phyloP scores from a whole-genome alignment of 257 asterid species.

The Parsonsia alboflavescens region DNA sequence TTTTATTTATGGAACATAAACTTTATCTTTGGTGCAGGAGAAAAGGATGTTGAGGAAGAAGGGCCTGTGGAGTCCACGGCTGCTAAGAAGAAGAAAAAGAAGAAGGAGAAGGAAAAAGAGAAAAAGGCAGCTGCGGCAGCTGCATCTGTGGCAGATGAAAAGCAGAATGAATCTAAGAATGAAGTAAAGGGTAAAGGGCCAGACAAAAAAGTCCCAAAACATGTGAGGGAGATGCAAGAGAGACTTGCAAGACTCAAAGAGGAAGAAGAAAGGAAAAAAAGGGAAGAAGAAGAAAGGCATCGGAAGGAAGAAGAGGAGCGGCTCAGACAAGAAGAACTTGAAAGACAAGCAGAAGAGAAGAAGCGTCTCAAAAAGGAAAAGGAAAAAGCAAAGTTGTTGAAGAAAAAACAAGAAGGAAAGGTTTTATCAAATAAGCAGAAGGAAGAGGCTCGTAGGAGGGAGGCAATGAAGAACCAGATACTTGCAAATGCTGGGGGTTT shows the following conservation, averaged over 20 bases:
- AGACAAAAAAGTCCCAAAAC: constrained; percentile 69
- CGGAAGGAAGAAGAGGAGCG: constrained; percentile 95
- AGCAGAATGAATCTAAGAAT: constrained; percentile 44
- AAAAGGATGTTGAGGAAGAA: constrained; percentile 62
- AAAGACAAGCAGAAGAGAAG: constrained; percentile 71
- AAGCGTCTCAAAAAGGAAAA: constrained; percentile 80
- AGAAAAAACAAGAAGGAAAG: constrained; percentile 84
- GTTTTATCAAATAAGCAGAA: constrained; percentile 79
- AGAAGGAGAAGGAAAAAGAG: constrained; percentile 78
- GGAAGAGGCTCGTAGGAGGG: constrained; percentile 85
- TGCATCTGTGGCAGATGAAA: constrained; percentile 55
- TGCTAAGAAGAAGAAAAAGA: constrained; percentile 78
- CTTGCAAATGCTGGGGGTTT: constrained; percentile 56
- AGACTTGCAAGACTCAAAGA: constrained; percentile 61
- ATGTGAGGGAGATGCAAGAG: constrained; percentile 93
- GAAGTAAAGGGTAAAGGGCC: constrained; percentile 40
- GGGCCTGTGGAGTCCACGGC: constrained; percentile 58
- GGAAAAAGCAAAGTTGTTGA: constrained; percentile 76
- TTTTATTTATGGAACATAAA: neutral
- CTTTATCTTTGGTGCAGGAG: constrained; percentile 33
- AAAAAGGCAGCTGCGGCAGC: constrained; percentile 41
- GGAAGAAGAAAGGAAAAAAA: constrained; percentile 70
- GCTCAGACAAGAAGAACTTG: constrained; percentile 60
- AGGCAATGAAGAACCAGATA: constrained; percentile 82
- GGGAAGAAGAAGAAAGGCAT: constrained; percentile 75